Base-by-base conservation (phyloP, 2,329 filamentous ascomycete genomes). In the Knoxdaviesia proteae region DNA sequence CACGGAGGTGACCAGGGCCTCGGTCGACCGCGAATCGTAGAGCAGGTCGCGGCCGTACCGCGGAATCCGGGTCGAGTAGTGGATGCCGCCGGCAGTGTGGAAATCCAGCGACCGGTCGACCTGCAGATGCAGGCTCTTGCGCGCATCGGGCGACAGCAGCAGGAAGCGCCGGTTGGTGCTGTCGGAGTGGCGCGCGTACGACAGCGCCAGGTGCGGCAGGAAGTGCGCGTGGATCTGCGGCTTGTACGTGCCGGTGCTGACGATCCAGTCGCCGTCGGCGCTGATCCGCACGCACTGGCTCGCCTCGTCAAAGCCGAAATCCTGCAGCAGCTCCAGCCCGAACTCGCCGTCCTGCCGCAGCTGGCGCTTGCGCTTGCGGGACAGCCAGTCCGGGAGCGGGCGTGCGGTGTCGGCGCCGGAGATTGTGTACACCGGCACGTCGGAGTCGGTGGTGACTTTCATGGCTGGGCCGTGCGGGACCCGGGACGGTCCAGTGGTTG, bases 231-330 rank as follows among this genome's bases (percentile, higher is more conserved):
- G 90, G 46, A 96, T 93, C 58, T 93, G 84, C 40, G 60, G 65
- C 58, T 68, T 74, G 58, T 75, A 79, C 43, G 74, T 78, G 64
- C 84, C 86, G 42, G 87, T 92, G 53, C 83, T 92, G 83, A 94
- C 90, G 36, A 90, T 76, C 87, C 90, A 98, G 56, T 96, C 80
- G 40, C 88, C 88, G 71, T 98, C 90, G 45, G 94, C 87, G 52
- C 84, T 94, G 48, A 90, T 74, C 41, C 84, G 74, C 48, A 98
- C 75, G 33, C 88, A 94, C 50, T 79, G 75, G 56, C 86, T 94
- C 36, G 92, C 88, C 61, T 94, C 87, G 53, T 94, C 87, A 53
- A 98, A 96, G 55, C 92, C 87, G 58, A 98, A 98, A 56, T 98
- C 90, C 54, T 98, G 90, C 35, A 98, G 71, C 45, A 98, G 68